Evolutionary conservation across 768 basidiomycete species (phyloP), one percentile per base, ranked within the genome.

Genomic region (Termitomyces sp.): DNA sequence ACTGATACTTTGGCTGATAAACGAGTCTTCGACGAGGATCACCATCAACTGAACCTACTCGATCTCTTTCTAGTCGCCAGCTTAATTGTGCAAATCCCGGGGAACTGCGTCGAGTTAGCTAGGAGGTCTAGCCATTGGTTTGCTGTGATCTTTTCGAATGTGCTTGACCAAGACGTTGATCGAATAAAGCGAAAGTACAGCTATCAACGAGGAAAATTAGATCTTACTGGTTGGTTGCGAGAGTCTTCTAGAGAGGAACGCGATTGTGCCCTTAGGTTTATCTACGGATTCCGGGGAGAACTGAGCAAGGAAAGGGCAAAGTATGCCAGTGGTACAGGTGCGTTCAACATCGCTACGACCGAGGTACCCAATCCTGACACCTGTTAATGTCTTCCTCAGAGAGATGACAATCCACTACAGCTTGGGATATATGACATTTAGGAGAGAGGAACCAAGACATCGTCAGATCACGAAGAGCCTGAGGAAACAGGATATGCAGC

Each of bases 111-210:
- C 6, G 45, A 49, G 47, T 49, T 47, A 18, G 24, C 26, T 3
- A 14, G 20, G 3, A 48, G 46, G 36, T 30, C 55, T 9, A 56
- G 55, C 30, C 55, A 56, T 40, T 56, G 55, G 55, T 56, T 49
- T 34, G 55, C 47, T 18, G 55, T 56, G 55, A 45, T 56, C 22
- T 42, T 56, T 5, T 48, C 55, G 13, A 33, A 46, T 33, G 54
- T 46, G 9, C 54, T 55, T 37, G 32, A 55, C 22, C 22, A 33
- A 20, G 33, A 55, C n/a, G 27, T 16, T 13, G 9, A 34, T 6
- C 18, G 32, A 7, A 22, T 49, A 22, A 13, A 42, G 32, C 20
- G 33, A 13, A 44, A 44, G 42, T 55, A 44, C 5, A 22, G 24
- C 1, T 4, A 24, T 12, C 34, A 44, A 26, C 42, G 20, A 16